Evolutionary conservation across 78 protist genomes (phyloP), one percentile per base, ranked within the genome.

Genomic region (Goniomonas avonlea): DNA sequence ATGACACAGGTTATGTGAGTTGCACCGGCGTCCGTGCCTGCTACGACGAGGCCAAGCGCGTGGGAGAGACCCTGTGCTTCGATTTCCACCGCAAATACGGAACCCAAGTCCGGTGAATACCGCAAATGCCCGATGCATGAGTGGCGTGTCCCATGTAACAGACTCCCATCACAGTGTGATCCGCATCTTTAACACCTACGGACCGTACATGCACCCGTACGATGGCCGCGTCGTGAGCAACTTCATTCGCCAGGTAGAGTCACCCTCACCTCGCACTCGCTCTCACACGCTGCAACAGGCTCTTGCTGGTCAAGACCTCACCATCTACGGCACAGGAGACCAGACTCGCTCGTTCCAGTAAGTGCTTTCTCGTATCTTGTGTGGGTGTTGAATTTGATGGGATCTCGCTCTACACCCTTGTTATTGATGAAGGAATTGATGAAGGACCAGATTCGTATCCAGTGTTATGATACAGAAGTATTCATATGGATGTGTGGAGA

Each of bases 21-120:
- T 65, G 87, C 41, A 70, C 27, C 29, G 92, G 94, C n/a, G 80
- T 79, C 9, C 84, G 93, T 32, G 79, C 92, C 31, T 92, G 95
- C 79, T 92, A 90, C 66, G 96, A 92, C 81, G 96, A 92, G 85
- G 96, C 92, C 39, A 92, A 92, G 83, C 88, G 96, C 34, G 66
- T 63, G 34, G 91, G 83, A 0, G 96, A 92, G 82, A 88, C 94
- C 34, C n/a, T n/a, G n/a, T n/a, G n/a, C n/a, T n/a, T n/a, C n/a
- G n/a, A n/a, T n/a, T n/a, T n/a, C n/a, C n/a, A 53, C 59, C 59
- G 59, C 31, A 53, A n/a, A 25, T 53, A 53, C 59, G 23, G 23
- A 25, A 53, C 59, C 27, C 8, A 53, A 17, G 59, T 53, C 5
- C 59, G 59, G 59, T 53, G 31, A 4, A 25, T 11, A 7, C n/a